A percentile compares a stretch with the other conserved stretches of the same genome.
Evolutionary conservation across 225 moss, liverwort and hornwort genomes (phyloP).

Genomic region (Polytrichum formosum): DNA sequence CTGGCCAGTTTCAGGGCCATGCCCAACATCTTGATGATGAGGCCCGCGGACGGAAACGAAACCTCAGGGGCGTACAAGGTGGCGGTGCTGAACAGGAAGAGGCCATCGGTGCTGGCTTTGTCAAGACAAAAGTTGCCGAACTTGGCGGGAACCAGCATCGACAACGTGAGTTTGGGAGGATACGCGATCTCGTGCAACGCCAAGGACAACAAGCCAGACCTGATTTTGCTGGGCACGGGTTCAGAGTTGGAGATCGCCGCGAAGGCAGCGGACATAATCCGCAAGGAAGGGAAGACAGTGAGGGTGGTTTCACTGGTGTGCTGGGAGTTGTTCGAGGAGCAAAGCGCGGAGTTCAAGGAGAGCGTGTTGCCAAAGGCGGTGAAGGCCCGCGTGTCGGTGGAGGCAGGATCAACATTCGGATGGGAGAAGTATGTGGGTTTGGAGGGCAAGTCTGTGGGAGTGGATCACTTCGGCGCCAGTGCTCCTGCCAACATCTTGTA

Average conservation of each 20-base stretch:
- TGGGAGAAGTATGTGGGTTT: conserved; percentile 72
- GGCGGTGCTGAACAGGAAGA: conserved; percentile 65
- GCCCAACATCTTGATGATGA: conserved; percentile 80
- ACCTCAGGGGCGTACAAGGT: conserved; percentile 89
- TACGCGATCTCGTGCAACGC: conserved; percentile 53
- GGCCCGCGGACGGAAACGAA: conserved; percentile 91
- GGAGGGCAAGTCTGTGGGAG: conserved; percentile 48
- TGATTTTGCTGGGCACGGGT: conserved; percentile 71
- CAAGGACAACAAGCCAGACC: conserved; percentile 67
- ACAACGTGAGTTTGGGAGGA: conserved; percentile 55
- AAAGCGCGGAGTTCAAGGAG: conserved; percentile 88
- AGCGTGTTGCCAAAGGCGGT: conserved; percentile 51
- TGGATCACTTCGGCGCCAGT: conserved; percentile 77
- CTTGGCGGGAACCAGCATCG: conserved; percentile 58
- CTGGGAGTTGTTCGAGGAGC: conserved; percentile 87
- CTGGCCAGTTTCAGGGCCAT: conserved; percentile 92
- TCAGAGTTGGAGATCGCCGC: conserved; percentile 83
- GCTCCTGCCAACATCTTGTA: conserved; percentile 63
- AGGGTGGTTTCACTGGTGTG: conserved; percentile 63
- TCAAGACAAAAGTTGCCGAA: conserved; percentile 84
- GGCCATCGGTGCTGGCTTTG: conserved; percentile 65
- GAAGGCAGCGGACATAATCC: conserved; percentile 64
- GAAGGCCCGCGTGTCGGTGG: conserved; percentile 70
- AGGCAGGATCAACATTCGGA: conserved; percentile 85
- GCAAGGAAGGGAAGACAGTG: conserved; percentile 72